Base-by-base conservation (phyloP, 352 stramenopile species). In the Phytophthora fragariae region DNA sequence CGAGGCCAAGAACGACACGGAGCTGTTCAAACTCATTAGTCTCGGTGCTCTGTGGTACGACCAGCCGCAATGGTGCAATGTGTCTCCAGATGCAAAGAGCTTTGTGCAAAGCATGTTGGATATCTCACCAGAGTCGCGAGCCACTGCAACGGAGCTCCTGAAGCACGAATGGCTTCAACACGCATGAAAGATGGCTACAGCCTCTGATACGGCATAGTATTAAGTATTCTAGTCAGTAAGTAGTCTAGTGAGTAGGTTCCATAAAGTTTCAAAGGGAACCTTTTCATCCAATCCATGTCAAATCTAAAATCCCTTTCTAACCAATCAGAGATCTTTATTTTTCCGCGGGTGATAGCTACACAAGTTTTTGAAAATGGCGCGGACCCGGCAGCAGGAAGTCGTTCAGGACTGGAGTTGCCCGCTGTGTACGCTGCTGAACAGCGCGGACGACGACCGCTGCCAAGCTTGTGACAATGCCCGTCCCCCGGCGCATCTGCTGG, bases 11-110 rank as follows among this genome's bases (percentile, higher is more conserved):
- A 90, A 72, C 68, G 74, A 88, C 58, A 63, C 59, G 27, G 77
- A 91, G 60, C 65, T 93, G 37, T 83, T 83, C 72, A 85, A 89
- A 35, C 96, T 96, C 65, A 98, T 98, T 69, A 88, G 90, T 52
- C 93, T 94, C 29, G 94, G 92, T 39, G 88, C 97, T 39, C 89
- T 98, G 68, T 93, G 97, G 87, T 98, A 98, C 72, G 86, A 98
- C 65, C 79, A 92, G 9, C 91, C 95, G 1, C 90, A 95, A 70
- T 98, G 94, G 94, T 56, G 73, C 15, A 49, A 73, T 0, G 83
- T 98, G n/a, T 96, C 87, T 17, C 75, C 85, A 27, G 78, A 88
- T 10, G 94, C 84, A 14, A 96, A 96, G 71, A 84, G 87, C 57
- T 89, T 98, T 54, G 96, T 98, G 68, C 83, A 89, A 37, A 83